A percentile compares a stretch with the other conserved stretches of the same genome.
Evolutionary conservation across 257 asterid genomes (phyloP).

Genomic region (Solanum chmielewskii): DNA sequence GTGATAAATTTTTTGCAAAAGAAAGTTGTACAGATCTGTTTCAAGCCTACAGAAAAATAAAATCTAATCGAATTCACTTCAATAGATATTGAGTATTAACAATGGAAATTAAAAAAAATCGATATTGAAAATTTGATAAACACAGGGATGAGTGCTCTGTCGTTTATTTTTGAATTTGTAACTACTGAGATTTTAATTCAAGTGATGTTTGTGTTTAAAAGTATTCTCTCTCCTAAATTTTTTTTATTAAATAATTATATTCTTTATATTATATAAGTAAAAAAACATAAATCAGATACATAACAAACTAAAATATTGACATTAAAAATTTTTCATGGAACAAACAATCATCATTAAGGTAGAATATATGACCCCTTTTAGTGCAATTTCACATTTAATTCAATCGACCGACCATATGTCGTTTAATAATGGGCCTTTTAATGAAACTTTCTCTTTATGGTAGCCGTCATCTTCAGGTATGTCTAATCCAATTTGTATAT

Average conservation of each 20-base stretch:
- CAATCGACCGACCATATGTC: no score
- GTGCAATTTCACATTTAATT: no score
- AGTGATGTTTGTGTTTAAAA: not conserved
- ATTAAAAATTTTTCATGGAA: no score
- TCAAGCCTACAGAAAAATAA: conserved; percentile 34
- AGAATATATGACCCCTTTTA: no score
- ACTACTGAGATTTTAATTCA: not conserved
- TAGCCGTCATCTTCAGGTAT: not conserved
- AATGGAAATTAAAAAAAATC: not conserved
- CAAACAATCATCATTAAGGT: no score
- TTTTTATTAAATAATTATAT: no score
- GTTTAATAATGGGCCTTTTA: no score
- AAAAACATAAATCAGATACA: no score
- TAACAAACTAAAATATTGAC: not conserved
- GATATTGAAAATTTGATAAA: not conserved
- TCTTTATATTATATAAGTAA: no score
- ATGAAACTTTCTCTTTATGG: no score
- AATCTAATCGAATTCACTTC: not conserved
- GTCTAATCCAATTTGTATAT: not conserved
- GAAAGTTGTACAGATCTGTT: conserved; percentile 61
- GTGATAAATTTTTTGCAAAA: conserved; percentile 61
- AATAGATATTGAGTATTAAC: not conserved
- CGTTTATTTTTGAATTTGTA: not conserved
- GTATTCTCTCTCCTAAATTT: not conserved
- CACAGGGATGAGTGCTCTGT: not conserved